Conservation (phyloP, 129 eudicot species). For the Saposhnikovia divaricata region DNA sequence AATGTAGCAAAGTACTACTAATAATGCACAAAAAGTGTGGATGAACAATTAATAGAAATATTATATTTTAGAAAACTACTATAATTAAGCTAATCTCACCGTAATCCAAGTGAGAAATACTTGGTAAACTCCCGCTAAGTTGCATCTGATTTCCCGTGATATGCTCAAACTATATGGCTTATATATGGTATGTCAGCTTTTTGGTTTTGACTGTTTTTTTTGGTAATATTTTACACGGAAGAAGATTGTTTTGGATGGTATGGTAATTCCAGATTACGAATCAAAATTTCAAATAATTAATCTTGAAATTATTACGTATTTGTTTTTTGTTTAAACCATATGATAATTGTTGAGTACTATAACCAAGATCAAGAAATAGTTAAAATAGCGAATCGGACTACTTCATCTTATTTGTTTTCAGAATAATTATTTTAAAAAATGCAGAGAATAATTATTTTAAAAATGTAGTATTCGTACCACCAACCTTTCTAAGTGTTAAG, state of each 20-base stretch:
- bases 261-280: neutral
- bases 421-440: too few relatives aligned
- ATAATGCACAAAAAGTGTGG: neutral
- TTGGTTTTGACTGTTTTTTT: conserved; percentile 23
- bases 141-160: conserved; percentile 23
- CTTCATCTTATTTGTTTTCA: too few relatives aligned
- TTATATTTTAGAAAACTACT: neutral
- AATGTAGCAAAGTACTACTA: neutral
- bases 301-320: too few relatives aligned
- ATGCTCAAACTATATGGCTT: conserved; percentile 18
- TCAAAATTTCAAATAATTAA: neutral
- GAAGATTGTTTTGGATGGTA: conserved; percentile 8
- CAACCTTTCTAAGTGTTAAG: too few relatives aligned
- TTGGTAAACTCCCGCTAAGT: conserved; percentile 19
- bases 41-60: neutral
- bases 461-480: too few relatives aligned
- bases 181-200: conserved; percentile 15
- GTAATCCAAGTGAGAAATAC: conserved; percentile 11
- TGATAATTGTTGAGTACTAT: too few relatives aligned
- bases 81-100: neutral
- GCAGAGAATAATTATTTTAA: too few relatives aligned
- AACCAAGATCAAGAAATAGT: too few relatives aligned
- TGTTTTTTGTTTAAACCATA: too few relatives aligned
- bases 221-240: neutral
- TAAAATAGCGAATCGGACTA: too few relatives aligned